Base-by-base conservation (phyloP, 2,329 filamentous ascomycete genomes). In the Venturia oleaginea region DNA sequence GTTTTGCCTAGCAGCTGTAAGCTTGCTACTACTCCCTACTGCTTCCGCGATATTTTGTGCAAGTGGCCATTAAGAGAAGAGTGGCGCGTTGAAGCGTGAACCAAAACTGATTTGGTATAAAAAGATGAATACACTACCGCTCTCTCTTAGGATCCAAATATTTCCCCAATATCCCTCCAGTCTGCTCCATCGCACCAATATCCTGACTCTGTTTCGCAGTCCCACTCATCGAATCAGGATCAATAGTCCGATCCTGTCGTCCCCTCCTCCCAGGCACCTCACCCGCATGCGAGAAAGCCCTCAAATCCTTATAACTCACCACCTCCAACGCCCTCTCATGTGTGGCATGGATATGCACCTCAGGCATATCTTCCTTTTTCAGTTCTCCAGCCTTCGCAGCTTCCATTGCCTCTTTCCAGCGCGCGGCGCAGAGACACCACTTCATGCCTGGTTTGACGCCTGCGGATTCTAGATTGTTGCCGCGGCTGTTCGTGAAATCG, bases 401-500 rank as follows among this genome's bases (percentile, higher is more conserved):
- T 17, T 40, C 37, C 37, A 40, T 42, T 40, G 59, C 19, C n/a
- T 60, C 59, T 60, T 60, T 60, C 59, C 37, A 60, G 5, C 59
- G 34, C 13, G 59, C n/a, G 13, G 37, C 59, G n/a, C 37, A 42
- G 4, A 60, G 59, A 43, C 59, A 60, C 59, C 37, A 60, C 22
- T 38, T 60, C 59, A 37, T 40, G n/a, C 59, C 34, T 19, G 59
- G 34, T 17, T 40, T 40, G 59, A 60, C 37, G 19, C 19, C 30
- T 32, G 30, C 51, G 22, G 59, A 42, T 6, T 17, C 22, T 17
- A 60, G 59, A 13, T 60, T 60, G 34, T 60, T 60, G 59, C 59
- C 59, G 13, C 19, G 27, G 40, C 59, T 60, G 59, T 60, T 60
- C 8, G 59, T 60, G 34, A 60, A 60, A 15, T 60, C 59, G 40